Conservation (phyloP, 257 asterid genomes). For the Solanum piurae region DNA sequence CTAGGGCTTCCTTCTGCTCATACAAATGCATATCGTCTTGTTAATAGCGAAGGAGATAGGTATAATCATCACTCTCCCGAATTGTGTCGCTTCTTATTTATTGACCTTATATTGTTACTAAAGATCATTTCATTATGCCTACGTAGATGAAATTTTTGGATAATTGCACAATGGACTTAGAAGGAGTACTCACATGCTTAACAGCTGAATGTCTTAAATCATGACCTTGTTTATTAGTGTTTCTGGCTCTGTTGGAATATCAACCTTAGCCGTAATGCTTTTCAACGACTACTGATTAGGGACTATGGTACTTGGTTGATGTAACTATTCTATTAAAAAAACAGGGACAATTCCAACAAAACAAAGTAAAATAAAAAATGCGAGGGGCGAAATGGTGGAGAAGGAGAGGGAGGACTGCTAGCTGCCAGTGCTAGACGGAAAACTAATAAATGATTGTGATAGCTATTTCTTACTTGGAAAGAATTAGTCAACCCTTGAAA, state of each 20-base stretch:
- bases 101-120: not conserved
- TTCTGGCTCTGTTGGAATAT: not conserved
- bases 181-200: not conserved
- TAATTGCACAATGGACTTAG: not conserved
- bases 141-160: not conserved
- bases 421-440: not conserved
- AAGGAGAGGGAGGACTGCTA: not conserved
- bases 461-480: not conserved
- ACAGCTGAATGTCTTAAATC: not conserved
- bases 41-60: constrained; percentile 98
- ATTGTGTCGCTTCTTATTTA: not conserved
- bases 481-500: not conserved
- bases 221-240: not conserved
- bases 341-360: not conserved
- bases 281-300: not conserved
- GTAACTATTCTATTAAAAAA: not conserved
- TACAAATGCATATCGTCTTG: constrained; percentile 83
- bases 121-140: not conserved
- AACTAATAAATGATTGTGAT: not conserved
- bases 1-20: constrained; percentile 68
- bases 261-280: not conserved
- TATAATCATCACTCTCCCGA: not conserved
- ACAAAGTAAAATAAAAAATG: not conserved
- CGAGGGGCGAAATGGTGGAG: not conserved
- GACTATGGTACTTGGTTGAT: not conserved